A percentile compares a stretch with the other conserved stretches of the same genome.
phyloP scores from a whole-genome alignment of 176 grass and related monocot species.

The Lolium multiflorum region DNA sequence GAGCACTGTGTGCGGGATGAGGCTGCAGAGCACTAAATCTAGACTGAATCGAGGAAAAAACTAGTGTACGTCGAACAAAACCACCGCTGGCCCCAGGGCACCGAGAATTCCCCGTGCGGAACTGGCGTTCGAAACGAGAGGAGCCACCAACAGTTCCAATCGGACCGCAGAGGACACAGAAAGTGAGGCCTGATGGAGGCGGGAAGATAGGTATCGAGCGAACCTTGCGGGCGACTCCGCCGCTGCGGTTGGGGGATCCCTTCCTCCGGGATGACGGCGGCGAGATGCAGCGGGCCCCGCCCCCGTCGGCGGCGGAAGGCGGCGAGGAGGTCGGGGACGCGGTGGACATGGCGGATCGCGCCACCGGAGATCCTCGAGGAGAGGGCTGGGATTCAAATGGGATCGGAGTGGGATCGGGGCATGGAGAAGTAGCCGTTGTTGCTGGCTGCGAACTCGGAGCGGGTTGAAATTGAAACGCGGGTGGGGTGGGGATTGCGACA shows the following conservation, averaged over 20 bases:
- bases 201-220: background rate
- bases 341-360: constrained; percentile 27
- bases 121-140: background rate
- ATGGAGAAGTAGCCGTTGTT: constrained; percentile 44
- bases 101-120: background rate
- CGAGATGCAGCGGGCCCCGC: constrained; percentile 37
- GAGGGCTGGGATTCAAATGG: constrained; percentile 38
- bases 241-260: constrained; percentile 48
- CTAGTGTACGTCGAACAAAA: background rate
- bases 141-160: background rate
- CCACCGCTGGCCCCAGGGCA: background rate
- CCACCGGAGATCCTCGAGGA: background rate
- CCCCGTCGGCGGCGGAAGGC: background rate
- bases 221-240: constrained; percentile 60
- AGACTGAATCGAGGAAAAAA: background rate
- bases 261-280: constrained; percentile 46
- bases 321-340: constrained; percentile 33
- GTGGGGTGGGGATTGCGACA: constrained; percentile 15
- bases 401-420: background rate
- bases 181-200: background rate
- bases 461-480: background rate
- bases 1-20: background rate
- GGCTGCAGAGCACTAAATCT: background rate
- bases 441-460: background rate
- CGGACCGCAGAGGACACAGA: background rate